These are phyloP conservation scores for Pseudevernia furfuracea DNA, from an alignment of 495 filamentous ascomycete genomes.

Conservation along the genomic window DNA sequence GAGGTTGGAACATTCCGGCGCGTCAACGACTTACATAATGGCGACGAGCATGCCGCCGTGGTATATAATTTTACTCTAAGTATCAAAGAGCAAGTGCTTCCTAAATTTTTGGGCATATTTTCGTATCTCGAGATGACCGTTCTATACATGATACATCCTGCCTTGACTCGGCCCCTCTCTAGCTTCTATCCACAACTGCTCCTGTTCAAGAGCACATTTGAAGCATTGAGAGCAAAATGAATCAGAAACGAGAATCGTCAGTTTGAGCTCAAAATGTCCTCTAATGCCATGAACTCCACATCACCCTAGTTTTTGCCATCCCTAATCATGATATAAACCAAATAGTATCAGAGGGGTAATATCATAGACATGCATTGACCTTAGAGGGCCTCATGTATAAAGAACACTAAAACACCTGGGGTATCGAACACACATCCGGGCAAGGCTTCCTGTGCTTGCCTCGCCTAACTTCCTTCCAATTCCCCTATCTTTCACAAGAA, in stretches of 20 bases:
- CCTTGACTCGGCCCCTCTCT: not conserved
- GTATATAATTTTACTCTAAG: not conserved
- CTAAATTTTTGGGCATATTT: no score
- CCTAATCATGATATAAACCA: not conserved
- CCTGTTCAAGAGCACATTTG: not conserved
- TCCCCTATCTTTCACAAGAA: not conserved
- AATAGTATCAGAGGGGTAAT: not conserved
- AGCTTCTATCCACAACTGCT: not conserved
- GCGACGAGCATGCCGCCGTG: not conserved
- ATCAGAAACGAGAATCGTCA: slow-evolving; percentile 3
- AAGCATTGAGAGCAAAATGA: not conserved
- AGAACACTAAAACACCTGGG: not conserved
- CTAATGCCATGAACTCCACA: slow-evolving; percentile 8
- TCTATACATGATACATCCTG: not conserved
- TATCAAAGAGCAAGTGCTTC: not conserved
- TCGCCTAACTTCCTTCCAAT: not conserved
- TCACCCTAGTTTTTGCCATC: not conserved
- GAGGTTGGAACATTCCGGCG: not conserved
- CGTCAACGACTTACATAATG: not conserved
- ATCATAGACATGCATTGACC: not conserved
- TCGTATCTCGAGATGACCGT: not conserved
- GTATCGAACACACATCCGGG: slow-evolving; percentile 15
- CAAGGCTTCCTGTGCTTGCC: not conserved
- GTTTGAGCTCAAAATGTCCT: not conserved
- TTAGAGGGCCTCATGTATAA: not conserved